phyloP scores from a whole-genome alignment of 345 rosid species.

The Rhodamnia argentea region DNA sequence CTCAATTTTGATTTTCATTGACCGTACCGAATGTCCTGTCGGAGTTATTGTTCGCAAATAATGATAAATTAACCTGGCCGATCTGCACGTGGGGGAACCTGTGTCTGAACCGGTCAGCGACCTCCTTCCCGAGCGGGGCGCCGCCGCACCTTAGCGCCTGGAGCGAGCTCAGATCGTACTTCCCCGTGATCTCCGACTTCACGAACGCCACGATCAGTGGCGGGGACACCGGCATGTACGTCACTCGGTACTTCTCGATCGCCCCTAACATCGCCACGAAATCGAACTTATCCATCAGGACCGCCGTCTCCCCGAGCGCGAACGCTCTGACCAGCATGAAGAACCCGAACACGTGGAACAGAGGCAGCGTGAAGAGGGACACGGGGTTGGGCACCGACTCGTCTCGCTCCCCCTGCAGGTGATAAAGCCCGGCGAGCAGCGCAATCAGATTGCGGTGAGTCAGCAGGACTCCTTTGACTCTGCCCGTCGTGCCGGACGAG shows the following conservation, averaged over 20 bases:
- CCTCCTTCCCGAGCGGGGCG: conserved; percentile 77
- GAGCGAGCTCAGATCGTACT: conserved; percentile 62
- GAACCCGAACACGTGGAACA: conserved; percentile 43
- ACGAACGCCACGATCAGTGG: conserved; percentile 58
- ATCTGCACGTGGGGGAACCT: conserved; percentile 70
- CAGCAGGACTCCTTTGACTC: conserved; percentile 54
- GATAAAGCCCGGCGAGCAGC: conserved; percentile 32
- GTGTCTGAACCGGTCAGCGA: conserved; percentile 45
- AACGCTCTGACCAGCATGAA: conserved; percentile 18
- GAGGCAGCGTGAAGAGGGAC: conserved; percentile 31
- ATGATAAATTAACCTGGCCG: conserved; percentile 29
- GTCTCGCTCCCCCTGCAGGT: conserved; percentile 2
- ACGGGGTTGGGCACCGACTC: conserved; percentile 26
- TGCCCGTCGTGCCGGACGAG: conserved; percentile 84
- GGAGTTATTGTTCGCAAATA: neutral
- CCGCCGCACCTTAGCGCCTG: conserved; percentile 54
- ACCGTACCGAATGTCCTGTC: neutral
- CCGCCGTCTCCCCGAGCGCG: conserved; percentile 29
- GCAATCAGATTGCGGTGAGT: conserved; percentile 71
- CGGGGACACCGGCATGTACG: conserved; percentile 72
- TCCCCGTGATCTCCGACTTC: conserved; percentile 55
- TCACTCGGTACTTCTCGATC: conserved; percentile 43
- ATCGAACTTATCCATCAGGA: conserved; percentile 35
- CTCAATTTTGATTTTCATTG: neutral
- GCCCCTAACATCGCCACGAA: conserved; percentile 26